Evolutionary conservation across 148 eudicot genomes (phyloP), one percentile per base, ranked within the genome.

Genomic region (Vaccinium macrocarpon): DNA sequence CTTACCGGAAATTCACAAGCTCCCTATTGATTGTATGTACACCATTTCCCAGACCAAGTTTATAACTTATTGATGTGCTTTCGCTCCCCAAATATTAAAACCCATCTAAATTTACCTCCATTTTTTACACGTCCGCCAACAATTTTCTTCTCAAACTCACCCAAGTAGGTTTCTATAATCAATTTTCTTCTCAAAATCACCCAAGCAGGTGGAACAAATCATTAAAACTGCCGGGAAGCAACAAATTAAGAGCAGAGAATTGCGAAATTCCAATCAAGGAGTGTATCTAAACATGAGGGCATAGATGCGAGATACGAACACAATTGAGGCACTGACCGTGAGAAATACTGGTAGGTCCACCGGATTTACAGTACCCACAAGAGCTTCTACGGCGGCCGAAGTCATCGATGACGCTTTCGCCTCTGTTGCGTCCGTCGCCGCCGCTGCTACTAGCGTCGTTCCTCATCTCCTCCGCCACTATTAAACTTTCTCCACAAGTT

Each of bases 321-420:
- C 8, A 82, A 78, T 76, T 55, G 82, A 75, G 74, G 56, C n/a
- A 82, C 84, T 73, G 46, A 95, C 99, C 99, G 74, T 97, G 93
- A 88, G 95, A 82, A n/a, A 93, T 84, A 83, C 99, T 95, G 76
- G 97, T 81, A 13, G 73, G 87, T 48, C 84, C 81, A 66, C 91
- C 92, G 84, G 98, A 95, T 93, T 87, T 94, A 77, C 99, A 97
- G 82, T 97, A 97, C 21, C 98, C 98, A 53, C 99, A 97, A 35
- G 95, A 82, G 87, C 89, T 92, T 49, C 90, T 89, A 25, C 91
- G 95, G 73, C 98, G 86, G 51, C 99, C 99, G 29, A 79, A 89
- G 27, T 97, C 95, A 6, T 21, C 84, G 3, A 95, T 91, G 76
- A 91, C 92, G 88, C 90, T 92, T 83, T 90, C 94, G 73, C 76